A percentile compares a stretch with the other conserved stretches of the same genome.
Evolutionary conservation across 345 rosid species (phyloP).

Genomic region (Physaria fendleri): DNA sequence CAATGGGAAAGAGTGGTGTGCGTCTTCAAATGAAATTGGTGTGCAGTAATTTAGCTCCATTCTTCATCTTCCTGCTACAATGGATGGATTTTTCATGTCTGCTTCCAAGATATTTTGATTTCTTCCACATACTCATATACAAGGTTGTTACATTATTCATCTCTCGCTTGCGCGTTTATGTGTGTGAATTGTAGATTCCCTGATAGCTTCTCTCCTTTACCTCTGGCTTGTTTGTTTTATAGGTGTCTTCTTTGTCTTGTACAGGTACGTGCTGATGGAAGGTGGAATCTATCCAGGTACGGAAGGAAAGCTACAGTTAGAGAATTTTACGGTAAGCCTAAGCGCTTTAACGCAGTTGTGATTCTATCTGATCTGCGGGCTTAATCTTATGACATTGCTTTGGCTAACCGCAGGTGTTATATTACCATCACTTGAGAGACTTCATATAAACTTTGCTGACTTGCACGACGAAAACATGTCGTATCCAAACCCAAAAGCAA

Average conservation of each 20-base stretch:
- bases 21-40: slow-evolving; percentile 84
- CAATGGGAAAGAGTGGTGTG: slow-evolving; percentile 66
- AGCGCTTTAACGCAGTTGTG: too few species aligned
- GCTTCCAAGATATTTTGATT: slow-evolving; percentile 75
- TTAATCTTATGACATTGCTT: not conserved
- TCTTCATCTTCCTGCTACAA: slow-evolving; percentile 67
- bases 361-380: too few species aligned
- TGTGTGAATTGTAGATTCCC: not conserved
- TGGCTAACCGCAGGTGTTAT: slow-evolving; percentile 54
- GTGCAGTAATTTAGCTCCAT: slow-evolving; percentile 76
- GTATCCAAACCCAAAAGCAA: slow-evolving; percentile 26
- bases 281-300: slow-evolving; percentile 39
- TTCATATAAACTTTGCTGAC: slow-evolving; percentile 50
- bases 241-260: slow-evolving; percentile 23
- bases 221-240: slow-evolving; percentile 16
- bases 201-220: slow-evolving; percentile 1
- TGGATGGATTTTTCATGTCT: slow-evolving; percentile 85
- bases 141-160: slow-evolving; percentile 42
- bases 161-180: not conserved
- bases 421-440: slow-evolving; percentile 79
- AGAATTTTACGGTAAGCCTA: slow-evolving; percentile 85
- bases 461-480: slow-evolving; percentile 28
- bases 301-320: slow-evolving; percentile 89
- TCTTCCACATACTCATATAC: slow-evolving; percentile 76
- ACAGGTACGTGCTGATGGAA: slow-evolving; percentile 64